Conservation (phyloP, 345 rosid species). For the Populus davidiana region DNA sequence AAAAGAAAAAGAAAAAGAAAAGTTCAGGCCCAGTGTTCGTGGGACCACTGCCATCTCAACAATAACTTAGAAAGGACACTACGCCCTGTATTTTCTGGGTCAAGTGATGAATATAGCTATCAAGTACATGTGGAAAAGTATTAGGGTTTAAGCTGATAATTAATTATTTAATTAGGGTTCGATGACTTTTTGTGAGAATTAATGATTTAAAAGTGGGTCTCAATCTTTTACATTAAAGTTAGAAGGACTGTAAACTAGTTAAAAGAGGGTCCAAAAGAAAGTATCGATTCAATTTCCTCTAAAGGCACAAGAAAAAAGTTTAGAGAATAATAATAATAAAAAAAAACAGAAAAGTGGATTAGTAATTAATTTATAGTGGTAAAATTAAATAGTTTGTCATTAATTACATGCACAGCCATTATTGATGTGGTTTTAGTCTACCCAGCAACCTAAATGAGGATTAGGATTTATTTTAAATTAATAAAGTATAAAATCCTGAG, state of each 20-base stretch:
- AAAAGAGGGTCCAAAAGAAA: background rate
- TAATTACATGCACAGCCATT: too few relatives aligned
- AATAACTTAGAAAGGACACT: slow-evolving; percentile 10
- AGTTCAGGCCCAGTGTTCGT: background rate
- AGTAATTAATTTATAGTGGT: too few relatives aligned
- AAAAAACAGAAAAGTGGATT: background rate
- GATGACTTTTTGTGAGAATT: background rate
- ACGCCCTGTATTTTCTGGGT: slow-evolving; percentile 17
- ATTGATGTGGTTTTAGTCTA: too few relatives aligned
- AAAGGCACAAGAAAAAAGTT: background rate
- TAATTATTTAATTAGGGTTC: background rate
- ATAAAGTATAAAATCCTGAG: too few relatives aligned
- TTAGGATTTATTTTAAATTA: too few relatives aligned
- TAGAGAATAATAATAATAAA: background rate
- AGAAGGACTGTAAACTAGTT: background rate
- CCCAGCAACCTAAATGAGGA: too few relatives aligned
- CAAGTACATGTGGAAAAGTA: background rate
- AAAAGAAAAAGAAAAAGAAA: background rate
- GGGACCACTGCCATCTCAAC: slow-evolving; percentile 10
- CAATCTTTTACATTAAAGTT: background rate
- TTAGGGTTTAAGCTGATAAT: background rate
- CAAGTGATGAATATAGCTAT: background rate
- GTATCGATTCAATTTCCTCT: background rate
- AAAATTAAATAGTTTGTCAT: too few relatives aligned
- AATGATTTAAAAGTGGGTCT: background rate